Base-by-base conservation (phyloP, 2,329 filamentous ascomycete species). In the Simplicillium sp. region DNA sequence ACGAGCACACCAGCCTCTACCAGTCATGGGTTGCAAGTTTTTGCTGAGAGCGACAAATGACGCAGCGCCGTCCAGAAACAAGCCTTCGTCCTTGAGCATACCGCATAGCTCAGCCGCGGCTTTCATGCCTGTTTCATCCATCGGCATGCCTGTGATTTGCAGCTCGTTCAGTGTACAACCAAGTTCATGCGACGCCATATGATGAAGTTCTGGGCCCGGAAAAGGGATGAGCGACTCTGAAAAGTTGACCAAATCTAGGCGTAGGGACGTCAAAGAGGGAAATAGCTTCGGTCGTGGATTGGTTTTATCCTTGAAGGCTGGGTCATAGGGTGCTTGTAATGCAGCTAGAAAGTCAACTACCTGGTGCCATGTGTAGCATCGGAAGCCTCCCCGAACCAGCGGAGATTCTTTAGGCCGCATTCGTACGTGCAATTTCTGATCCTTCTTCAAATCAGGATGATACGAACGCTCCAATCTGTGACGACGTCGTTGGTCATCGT, bases 211-310 rank as follows among this genome's bases (percentile, higher is more conserved):
- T 3, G 61, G 54, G 2, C 66, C 68, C 1, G 69, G 65, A 40
- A 61, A 67, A 3, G 63, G 62, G 29, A 74, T 53, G 20, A 67
- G 58, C 2, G 65, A 56, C 29, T 69, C 64, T 2, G 65, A 63
- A 36, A 75, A 77, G 47, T 75, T 76, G 48, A 76, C 69, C 14
- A 76, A 62, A 44, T 77, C 73, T 29, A 77, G 62, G 29, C 72
- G 67, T 33, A 76, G 54, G 14, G 59, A 60, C 18, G 62, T 56
- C 3, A 77, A 58, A 13, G 57, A 63, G 2, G 73, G 72, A 1
- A 76, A 50, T 11, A 76, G 62, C 29, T 65, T 60, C 14, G 67
- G 68, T 12, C 59, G 48, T 9, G 57, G 55, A 11, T 51, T 54
- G 36, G 53, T 55, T 46, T 58, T 63, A 50, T 54, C 50, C 35